Percentiles rank a stretch among this genome's conserved stretches.
These are phyloP conservation scores for Limtongozyma cylindracea DNA, from an alignment of 805 yeast species.

Conservation along the genomic window DNA sequence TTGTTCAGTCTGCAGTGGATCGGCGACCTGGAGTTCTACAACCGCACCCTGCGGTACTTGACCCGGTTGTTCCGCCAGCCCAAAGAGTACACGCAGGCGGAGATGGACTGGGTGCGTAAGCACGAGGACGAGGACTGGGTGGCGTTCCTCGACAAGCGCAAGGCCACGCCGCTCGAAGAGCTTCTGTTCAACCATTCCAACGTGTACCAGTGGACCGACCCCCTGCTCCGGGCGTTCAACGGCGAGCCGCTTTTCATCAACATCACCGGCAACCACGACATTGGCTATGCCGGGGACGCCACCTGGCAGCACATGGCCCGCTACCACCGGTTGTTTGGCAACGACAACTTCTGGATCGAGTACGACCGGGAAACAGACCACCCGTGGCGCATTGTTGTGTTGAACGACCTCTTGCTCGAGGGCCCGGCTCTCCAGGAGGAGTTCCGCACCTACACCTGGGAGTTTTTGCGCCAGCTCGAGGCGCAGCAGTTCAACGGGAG, in stretches of 20 bases:
- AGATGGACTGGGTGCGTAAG: conserved; percentile 16
- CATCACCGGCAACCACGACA: conserved; percentile 86
- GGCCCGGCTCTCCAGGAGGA: conserved; percentile 72
- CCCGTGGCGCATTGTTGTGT: conserved; percentile 76
- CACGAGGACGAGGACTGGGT: conserved; percentile 34
- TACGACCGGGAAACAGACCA: conserved; percentile 34
- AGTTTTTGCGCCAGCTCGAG: conserved; percentile 37
- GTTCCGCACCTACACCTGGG: conserved; percentile 42
- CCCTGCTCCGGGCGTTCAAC: conserved; percentile 8
- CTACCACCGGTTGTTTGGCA: conserved; percentile 51
- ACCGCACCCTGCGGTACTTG: conserved; percentile 51
- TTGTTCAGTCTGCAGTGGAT: conserved; percentile 91
- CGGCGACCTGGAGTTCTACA: conserved; percentile 59
- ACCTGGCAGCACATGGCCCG: conserved; percentile 79
- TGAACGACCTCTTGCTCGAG: conserved; percentile 65
- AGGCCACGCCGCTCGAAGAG: conserved; percentile 7
- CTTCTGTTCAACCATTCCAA: conserved; percentile 21
- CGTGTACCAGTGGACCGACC: conserved; percentile 33
- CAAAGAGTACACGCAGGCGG: conserved; percentile 18
- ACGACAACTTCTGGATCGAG: conserved; percentile 62
- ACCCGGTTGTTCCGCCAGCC: conserved; percentile 45
- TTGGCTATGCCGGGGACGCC: conserved; percentile 89
- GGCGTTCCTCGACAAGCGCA: conserved; percentile 17
- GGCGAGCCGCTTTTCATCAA: conserved; percentile 43
- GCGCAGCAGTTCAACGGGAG: conserved; percentile 39